A percentile compares a stretch with the other conserved stretches of the same genome.
These are phyloP conservation scores for Parathielavia hyrcaniae DNA, from an alignment of 495 filamentous ascomycete genomes.

Conservation along the genomic window DNA sequence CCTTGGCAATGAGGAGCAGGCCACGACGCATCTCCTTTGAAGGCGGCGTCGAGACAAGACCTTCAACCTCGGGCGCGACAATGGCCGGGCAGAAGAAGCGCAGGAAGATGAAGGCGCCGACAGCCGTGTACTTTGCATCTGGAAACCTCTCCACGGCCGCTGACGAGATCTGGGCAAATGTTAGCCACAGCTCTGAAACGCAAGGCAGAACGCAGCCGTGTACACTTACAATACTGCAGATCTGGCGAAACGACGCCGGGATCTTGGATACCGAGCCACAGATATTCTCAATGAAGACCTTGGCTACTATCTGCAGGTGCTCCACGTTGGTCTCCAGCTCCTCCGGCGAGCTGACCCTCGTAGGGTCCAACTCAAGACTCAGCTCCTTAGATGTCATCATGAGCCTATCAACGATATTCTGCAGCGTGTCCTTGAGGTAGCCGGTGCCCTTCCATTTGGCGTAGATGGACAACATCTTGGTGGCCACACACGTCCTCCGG, in stretches of 20 bases:
- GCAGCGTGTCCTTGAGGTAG: conserved; percentile 57
- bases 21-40: conserved; percentile 62
- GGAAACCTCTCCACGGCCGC: conserved; percentile 54
- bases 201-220: too few species aligned
- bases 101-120: conserved; percentile 63
- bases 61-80: conserved; percentile 60
- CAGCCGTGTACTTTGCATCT: conserved; percentile 64
- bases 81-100: conserved; percentile 66
- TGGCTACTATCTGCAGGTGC: conserved; percentile 54
- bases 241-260: conserved; percentile 57
- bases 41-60: conserved; percentile 49
- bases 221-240: conserved; percentile 52
- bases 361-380: conserved; percentile 59
- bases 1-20: conserved; percentile 59
- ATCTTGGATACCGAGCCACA: conserved; percentile 52
- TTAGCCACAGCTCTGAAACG: not conserved
- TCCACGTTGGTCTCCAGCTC: conserved; percentile 55
- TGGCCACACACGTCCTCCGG: conserved; percentile 58
- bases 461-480: conserved; percentile 62
- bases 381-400: conserved; percentile 55
- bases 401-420: conserved; percentile 55
- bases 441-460: conserved; percentile 60
- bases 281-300: conserved; percentile 62
- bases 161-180: conserved; percentile 43
- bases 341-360: conserved; percentile 49